Conservation (phyloP, 2,329 filamentous ascomycete genomes). For the Talaromyces sp. region DNA sequence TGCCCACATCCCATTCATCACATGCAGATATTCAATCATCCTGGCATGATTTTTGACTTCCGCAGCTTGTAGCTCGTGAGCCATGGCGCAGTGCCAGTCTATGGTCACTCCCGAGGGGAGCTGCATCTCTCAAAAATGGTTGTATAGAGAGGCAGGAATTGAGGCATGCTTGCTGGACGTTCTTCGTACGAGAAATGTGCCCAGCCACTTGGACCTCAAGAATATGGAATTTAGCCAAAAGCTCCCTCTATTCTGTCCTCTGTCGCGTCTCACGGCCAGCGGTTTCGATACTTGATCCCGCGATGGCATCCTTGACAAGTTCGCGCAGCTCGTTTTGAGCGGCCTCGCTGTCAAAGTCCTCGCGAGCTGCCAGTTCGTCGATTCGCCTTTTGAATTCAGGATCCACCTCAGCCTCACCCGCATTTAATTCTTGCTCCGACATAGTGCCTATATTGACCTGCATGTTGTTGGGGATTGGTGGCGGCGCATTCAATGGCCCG, state of each 20-base stretch:
- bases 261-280: slow-evolving; percentile 66
- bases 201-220: too few relatives aligned
- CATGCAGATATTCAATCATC: too few relatives aligned
- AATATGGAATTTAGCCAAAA: too few relatives aligned
- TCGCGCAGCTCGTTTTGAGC: slow-evolving; percentile 78
- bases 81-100: too few relatives aligned
- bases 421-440: slow-evolving; percentile 58
- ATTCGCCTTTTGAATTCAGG: slow-evolving; percentile 83
- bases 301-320: slow-evolving; percentile 78
- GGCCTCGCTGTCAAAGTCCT: slow-evolving; percentile 79
- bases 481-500: slow-evolving; percentile 52
- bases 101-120: too few relatives aligned
- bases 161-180: too few relatives aligned
- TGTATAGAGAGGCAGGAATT: too few relatives aligned
- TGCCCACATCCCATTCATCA: too few relatives aligned
- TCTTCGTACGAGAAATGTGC: too few relatives aligned
- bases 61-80: too few relatives aligned
- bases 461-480: slow-evolving; percentile 73
- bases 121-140: too few relatives aligned
- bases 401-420: slow-evolving; percentile 68
- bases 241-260: slow-evolving; percentile 55
- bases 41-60: too few relatives aligned
- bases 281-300: slow-evolving; percentile 63
- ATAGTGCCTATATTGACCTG: slow-evolving; percentile 77
- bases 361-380: slow-evolving; percentile 80